Evolutionary conservation across 768 basidiomycete genomes (phyloP).

Genomic region (Boletus subcaerulescens): DNA sequence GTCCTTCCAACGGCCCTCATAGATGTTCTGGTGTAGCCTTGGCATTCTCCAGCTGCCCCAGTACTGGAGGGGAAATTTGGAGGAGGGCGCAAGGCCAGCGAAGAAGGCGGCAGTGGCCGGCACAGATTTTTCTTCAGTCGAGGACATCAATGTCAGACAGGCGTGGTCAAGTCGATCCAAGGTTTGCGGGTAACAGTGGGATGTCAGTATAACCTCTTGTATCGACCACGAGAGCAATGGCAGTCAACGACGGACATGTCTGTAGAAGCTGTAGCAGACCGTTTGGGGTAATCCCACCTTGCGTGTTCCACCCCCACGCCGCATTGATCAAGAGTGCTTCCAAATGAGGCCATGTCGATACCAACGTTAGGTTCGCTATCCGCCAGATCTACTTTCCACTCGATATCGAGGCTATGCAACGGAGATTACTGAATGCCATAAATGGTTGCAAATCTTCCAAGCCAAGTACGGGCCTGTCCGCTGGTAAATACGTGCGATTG

Average conservation of each 20-base stretch:
- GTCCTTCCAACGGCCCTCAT: no score
- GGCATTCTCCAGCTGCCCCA: no score
- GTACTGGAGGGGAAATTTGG: no score
- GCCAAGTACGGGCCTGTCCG: background rate
- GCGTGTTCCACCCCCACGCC: background rate
- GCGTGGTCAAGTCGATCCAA: no score
- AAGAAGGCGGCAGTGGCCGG: no score
- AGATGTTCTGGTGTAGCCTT: no score
- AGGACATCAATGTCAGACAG: no score
- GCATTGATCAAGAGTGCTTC: background rate
- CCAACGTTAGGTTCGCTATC: background rate
- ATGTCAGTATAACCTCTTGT: background rate
- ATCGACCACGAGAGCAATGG: background rate
- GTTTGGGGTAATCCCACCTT: background rate
- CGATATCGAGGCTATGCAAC: background rate
- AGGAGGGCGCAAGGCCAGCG: no score
- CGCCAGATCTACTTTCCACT: background rate
- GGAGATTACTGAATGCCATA: background rate
- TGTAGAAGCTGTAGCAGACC: background rate
- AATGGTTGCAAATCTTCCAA: background rate
- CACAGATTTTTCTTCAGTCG: no score
- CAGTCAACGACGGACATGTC: background rate
- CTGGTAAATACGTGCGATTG: background rate
- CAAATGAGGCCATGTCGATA: background rate
- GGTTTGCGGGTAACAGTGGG: no score